phyloP scores from a whole-genome alignment of 2,329 filamentous ascomycete species.

The Epicoccum nigrum region DNA sequence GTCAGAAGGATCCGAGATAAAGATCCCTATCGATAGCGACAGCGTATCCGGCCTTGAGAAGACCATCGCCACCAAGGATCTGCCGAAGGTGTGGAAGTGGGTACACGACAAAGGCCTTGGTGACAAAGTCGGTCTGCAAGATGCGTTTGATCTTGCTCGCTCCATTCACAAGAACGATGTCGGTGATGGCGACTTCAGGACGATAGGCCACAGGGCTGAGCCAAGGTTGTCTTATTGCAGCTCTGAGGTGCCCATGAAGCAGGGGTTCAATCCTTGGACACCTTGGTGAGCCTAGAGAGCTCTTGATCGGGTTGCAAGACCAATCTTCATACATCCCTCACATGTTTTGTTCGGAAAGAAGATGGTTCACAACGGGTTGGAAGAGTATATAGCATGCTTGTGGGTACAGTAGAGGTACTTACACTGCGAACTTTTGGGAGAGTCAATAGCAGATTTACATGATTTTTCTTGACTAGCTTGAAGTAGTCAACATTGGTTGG shows the following conservation, averaged over 20 bases:
- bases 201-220: not conserved
- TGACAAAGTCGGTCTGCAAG: slow-evolving; percentile 25
- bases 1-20: slow-evolving; percentile 13
- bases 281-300: too few relatives aligned
- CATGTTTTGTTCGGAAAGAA: too few relatives aligned
- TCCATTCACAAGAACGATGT: slow-evolving; percentile 11
- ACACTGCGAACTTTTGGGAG: not conserved
- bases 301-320: too few relatives aligned
- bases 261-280: too few relatives aligned
- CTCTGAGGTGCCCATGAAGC: too few relatives aligned
- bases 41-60: slow-evolving; percentile 31
- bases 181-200: not conserved
- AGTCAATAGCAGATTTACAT: too few relatives aligned
- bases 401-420: not conserved
- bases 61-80: slow-evolving; percentile 12
- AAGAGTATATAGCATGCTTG: not conserved
- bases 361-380: too few relatives aligned
- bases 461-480: too few relatives aligned
- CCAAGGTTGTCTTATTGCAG: not conserved
- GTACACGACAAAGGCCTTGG: slow-evolving; percentile 26
- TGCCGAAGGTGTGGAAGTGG: slow-evolving; percentile 38
- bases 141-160: slow-evolving; percentile 32
- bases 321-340: too few relatives aligned
- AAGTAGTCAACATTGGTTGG: not conserved
- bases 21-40: slow-evolving; percentile 25